Evolutionary conservation across 768 basidiomycete species (phyloP), one percentile per base, ranked within the genome.

Genomic region (Suillus discolor): DNA sequence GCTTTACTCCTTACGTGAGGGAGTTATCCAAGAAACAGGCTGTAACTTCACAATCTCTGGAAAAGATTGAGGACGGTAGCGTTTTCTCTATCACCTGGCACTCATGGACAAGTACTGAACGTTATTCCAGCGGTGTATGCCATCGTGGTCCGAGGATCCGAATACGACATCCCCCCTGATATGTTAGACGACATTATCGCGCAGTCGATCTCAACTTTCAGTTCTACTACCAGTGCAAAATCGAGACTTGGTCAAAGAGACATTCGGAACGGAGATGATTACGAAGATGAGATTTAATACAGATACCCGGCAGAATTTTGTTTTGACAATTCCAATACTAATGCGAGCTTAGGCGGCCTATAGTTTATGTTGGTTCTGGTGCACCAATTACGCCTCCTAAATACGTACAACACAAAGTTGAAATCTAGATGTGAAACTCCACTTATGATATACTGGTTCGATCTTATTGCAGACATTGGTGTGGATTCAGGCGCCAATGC

Each of bases 1-100:
- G 80, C 15, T 85, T 93, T 68, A 87, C 88, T 1, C 88, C 91
- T 1, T 82, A 88, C 71, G 82, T 94, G 59, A 83, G 82, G 53
- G 90, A 91, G 57, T 81, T 99, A 49, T 81, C 82, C 63, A 96
- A 93, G 81, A 99, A 99, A 79, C 95, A 97, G 73, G 75, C 79
- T 3, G 92, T 97, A 20, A 97, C 96, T 0, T 78, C 83, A 3
- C 88, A 92, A 70, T 97, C 94, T n/a, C 82, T 99, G 9, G 87
- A 89, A 72, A 99, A 99, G 78, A 96, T 99, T 61, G 97, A 99
- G 83, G 87, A 90, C 71, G 94, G 96, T 97, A 68, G 64, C 82
- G 74, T 54, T 42, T 44, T 13, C 13, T 2, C 66, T 25, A 49
- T 18, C 63, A 65, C 34, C n/a, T 16, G 15, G 9, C 63, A 36